phyloP scores from a whole-genome alignment of 192 early-diverging fungal genomes.

The Radiomyces spectabilis region DNA sequence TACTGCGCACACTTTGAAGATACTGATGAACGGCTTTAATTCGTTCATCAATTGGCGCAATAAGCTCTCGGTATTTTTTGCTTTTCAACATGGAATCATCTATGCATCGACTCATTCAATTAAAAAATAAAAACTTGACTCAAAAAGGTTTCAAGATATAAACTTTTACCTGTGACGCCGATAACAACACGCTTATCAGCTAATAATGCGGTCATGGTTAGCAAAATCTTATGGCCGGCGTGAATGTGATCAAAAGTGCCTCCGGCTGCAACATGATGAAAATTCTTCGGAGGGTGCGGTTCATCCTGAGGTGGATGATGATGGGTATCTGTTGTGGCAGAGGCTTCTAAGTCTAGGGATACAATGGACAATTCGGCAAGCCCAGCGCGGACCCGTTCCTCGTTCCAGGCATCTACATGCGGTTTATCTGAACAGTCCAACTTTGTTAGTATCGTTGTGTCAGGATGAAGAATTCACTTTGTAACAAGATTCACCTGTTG shows the following conservation, averaged over 20 bases:
- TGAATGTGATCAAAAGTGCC: constrained; percentile 99
- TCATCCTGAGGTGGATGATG: not conserved
- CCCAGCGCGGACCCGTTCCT: not conserved
- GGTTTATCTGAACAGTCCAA: not conserved
- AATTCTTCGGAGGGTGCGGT: not conserved
- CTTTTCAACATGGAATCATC: constrained; percentile 56
- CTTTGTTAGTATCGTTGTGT: not conserved
- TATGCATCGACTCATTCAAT: constrained; percentile 7
- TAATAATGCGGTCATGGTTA: constrained; percentile 73
- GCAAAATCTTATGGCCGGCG: constrained; percentile 87
- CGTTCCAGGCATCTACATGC: not conserved
- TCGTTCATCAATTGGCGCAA: constrained; percentile 61
- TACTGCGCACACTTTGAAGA: constrained; percentile 39
- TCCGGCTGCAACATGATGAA: constrained; percentile 63
- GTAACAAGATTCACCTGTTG: constrained; percentile 3
- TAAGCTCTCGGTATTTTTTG: constrained; percentile 61
- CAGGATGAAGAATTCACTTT: not conserved
- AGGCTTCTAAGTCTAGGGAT: not conserved
- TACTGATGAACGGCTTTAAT: constrained; percentile 54
- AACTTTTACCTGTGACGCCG: constrained; percentile 63
- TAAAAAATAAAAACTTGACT: constrained; percentile 4
- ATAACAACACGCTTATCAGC: constrained; percentile 55
- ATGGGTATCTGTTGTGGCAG: not conserved
- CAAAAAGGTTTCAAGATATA: too few species aligned
- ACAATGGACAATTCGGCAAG: not conserved